Conservation (phyloP, 176 grass and related monocot genomes). For the Eragrostis curvula region DNA sequence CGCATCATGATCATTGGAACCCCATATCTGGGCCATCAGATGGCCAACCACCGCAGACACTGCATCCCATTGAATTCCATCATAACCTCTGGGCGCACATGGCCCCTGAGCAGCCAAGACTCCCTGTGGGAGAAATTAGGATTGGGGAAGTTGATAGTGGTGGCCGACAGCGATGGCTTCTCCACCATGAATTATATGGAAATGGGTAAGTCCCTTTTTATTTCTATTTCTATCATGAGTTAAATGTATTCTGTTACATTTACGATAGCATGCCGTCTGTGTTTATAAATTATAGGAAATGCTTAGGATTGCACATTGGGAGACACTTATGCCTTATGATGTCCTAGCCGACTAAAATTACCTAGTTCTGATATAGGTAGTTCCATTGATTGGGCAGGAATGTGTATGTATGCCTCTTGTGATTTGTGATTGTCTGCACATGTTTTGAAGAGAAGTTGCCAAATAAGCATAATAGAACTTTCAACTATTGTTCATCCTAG, state of each 20-base stretch:
- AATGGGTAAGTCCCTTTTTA: slow-evolving; percentile 44
- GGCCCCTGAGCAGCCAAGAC: slow-evolving; percentile 37
- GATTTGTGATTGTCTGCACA: background rate
- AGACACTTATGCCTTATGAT: slow-evolving; percentile 13
- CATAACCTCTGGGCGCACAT: slow-evolving; percentile 44
- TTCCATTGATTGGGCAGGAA: slow-evolving; percentile 14
- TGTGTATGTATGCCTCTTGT: background rate
- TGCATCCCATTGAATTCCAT: slow-evolving; percentile 50
- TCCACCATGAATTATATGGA: slow-evolving; percentile 39
- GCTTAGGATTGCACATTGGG: slow-evolving; percentile 2
- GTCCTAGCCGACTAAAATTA: background rate
- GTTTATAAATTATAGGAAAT: background rate
- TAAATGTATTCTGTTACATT: background rate
- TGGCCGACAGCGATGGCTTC: slow-evolving; percentile 41
- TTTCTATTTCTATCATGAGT: slow-evolving; percentile 1
- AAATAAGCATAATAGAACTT: background rate
- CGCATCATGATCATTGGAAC: slow-evolving; percentile 67
- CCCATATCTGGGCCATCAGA: slow-evolving; percentile 43
- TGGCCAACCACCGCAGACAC: slow-evolving; percentile 4
- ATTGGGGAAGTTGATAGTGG: slow-evolving; percentile 39
- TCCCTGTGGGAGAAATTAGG: slow-evolving; percentile 31
- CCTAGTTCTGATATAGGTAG: background rate
- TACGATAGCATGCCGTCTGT: background rate
- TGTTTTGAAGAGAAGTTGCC: too few relatives aligned
- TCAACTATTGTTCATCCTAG: background rate